A percentile compares a stretch with the other conserved stretches of the same genome.
These are phyloP conservation scores for Chrysanthemum lavandulifolium DNA, from an alignment of 129 eudicot genomes.

Conservation along the genomic window DNA sequence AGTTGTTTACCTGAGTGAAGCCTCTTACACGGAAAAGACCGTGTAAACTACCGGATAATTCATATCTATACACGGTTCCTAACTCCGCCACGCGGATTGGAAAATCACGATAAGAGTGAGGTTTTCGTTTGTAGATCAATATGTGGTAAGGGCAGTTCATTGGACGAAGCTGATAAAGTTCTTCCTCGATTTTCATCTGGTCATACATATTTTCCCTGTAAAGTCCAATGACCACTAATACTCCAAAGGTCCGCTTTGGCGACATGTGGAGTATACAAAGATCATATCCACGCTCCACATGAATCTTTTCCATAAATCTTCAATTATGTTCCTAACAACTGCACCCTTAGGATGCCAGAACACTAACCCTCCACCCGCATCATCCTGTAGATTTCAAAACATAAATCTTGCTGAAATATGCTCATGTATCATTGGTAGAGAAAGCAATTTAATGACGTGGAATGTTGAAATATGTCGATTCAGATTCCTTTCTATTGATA, in stretches of 20 bases:
- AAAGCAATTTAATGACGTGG: not conserved
- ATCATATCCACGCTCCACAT: conserved; percentile 70
- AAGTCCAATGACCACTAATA: conserved; percentile 93
- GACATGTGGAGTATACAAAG: conserved; percentile 96
- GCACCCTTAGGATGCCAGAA: conserved; percentile 99
- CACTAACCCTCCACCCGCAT: conserved; percentile 98
- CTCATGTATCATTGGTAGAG: not conserved
- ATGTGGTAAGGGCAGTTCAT: conserved; percentile 99
- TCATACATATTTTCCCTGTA: conserved; percentile 96
- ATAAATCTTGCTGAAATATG: not conserved
- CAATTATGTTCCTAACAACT: conserved; percentile 84
- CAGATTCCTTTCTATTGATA: not conserved
- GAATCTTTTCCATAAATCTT: conserved; percentile 92
- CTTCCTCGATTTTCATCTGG: conserved; percentile 94
- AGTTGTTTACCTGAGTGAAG: conserved; percentile 75
- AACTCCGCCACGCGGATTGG: conserved; percentile 97
- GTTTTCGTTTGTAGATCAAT: conserved; percentile 74
- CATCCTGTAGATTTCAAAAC: conserved; percentile 61
- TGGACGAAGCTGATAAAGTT: conserved; percentile 95
- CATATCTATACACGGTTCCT: conserved; percentile 97
- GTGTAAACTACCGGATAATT: conserved; percentile 87
- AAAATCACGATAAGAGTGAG: conserved; percentile 87
- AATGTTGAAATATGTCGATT: not conserved
- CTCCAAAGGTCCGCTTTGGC: conserved; percentile 98
- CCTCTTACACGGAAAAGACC: conserved; percentile 99